A percentile compares a stretch with the other conserved stretches of the same genome.
Conservation (phyloP, 2,329 filamentous ascomycete species). For the Beauveria asiatica region DNA sequence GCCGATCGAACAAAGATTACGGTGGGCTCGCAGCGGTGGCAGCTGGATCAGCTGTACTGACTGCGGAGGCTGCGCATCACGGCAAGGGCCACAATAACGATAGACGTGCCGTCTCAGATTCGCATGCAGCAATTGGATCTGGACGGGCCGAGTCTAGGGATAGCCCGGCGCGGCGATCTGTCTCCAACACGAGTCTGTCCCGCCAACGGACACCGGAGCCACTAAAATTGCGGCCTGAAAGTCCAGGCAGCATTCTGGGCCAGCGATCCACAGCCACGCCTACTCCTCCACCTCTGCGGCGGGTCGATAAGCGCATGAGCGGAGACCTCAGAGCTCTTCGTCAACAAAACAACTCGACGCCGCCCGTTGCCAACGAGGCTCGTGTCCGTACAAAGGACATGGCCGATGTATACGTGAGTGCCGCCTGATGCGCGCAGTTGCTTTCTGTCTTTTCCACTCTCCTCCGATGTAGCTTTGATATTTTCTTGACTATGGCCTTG, state of each 20-base stretch:
- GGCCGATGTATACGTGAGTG: conserved; percentile 88
- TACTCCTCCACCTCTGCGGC: conserved; percentile 54
- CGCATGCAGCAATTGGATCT: conserved; percentile 1
- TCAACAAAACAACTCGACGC: conserved; percentile 33
- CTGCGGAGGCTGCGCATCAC: neutral
- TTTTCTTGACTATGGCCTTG: neutral
- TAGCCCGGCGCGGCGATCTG: conserved; percentile 29
- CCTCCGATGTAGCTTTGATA: neutral
- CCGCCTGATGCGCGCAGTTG: conserved; percentile 15
- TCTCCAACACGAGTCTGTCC: conserved; percentile 47
- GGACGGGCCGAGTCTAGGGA: conserved; percentile 15
- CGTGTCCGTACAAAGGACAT: conserved; percentile 78
- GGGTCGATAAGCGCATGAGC: conserved; percentile 59
- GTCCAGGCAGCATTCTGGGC: conserved; percentile 48
- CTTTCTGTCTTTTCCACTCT: conserved; percentile 10
- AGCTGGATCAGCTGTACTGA: conserved; percentile 9
- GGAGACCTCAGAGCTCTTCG: conserved; percentile 54
- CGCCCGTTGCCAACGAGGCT: conserved; percentile 78
- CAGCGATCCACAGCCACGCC: conserved; percentile 35
- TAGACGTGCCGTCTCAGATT: conserved; percentile 29
- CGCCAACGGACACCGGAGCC: conserved; percentile 46
- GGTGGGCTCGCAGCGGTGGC: conserved; percentile 16
- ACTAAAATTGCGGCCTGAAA: conserved; percentile 52
- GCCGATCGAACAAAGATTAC: conserved; percentile 20
- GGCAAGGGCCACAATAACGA: neutral